Evolutionary conservation across 208 protist species (phyloP).

Genomic region (Balamuthia mandrillaris): DNA sequence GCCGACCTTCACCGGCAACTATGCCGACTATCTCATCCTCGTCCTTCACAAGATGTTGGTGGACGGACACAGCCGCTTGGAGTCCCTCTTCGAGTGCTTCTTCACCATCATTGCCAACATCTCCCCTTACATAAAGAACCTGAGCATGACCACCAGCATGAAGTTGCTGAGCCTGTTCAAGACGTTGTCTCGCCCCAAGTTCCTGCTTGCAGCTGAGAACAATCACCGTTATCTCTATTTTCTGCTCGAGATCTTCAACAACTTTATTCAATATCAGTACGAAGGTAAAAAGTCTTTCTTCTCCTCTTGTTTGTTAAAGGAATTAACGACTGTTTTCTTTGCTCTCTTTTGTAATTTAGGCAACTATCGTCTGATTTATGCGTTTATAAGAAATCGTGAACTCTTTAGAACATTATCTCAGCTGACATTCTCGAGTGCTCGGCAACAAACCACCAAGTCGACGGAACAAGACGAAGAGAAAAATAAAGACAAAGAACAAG

Average conservation of each 20-base stretch:
- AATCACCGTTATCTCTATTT: background rate
- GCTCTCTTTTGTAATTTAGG: too few species aligned
- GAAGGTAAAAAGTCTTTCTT: background rate
- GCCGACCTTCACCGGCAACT: background rate
- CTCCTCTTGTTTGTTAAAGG: background rate
- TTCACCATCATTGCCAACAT: constrained; percentile 6
- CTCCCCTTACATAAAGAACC: background rate
- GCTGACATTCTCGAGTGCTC: too few species aligned
- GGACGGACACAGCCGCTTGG: background rate
- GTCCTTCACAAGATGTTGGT: constrained; percentile 8
- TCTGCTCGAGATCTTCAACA: constrained; percentile 4
- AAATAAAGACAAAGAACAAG: too few species aligned
- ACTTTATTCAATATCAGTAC: constrained; percentile 15
- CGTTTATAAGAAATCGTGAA: too few species aligned
- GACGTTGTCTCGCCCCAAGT: background rate
- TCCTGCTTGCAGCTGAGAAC: background rate
- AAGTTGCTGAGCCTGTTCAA: constrained; percentile 4
- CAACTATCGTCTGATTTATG: too few species aligned
- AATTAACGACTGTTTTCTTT: too few species aligned
- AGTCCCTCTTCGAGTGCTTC: background rate
- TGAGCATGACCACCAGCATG: background rate
- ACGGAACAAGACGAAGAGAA: too few species aligned
- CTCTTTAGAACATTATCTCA: too few species aligned
- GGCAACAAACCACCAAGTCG: too few species aligned
- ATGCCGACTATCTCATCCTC: background rate